These are phyloP conservation scores for Perilla frutescens DNA, from an alignment of 257 asterid species.

Conservation along the genomic window DNA sequence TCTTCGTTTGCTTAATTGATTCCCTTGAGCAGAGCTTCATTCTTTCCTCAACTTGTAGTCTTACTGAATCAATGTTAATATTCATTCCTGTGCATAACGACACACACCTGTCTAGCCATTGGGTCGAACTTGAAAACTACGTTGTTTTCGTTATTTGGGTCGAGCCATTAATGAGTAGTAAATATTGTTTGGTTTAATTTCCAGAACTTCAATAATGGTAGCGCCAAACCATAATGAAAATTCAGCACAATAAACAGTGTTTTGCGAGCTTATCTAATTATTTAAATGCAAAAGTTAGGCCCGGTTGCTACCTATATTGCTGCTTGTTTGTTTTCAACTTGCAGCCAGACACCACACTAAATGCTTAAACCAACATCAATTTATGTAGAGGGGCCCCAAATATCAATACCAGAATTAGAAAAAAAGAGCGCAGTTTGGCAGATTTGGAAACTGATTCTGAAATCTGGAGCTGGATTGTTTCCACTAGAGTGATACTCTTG, in stretches of 20 bases:
- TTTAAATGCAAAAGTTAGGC: not conserved
- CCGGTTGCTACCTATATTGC: not conserved
- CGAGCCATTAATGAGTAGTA: conserved; percentile 4
- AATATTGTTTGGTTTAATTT: not conserved
- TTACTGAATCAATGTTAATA: too few species aligned
- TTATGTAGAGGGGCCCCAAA: conserved; percentile 33
- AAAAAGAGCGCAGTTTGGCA: not conserved
- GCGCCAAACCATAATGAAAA: conserved; percentile 30
- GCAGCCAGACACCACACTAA: conserved; percentile 39
- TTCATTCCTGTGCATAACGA: not conserved
- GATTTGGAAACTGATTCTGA: not conserved
- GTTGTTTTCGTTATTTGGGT: not conserved
- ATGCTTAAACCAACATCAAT: conserved; percentile 40
- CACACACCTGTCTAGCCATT: not conserved
- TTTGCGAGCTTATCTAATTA: not conserved
- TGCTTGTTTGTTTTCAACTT: not conserved
- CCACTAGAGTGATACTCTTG: conserved; percentile 15
- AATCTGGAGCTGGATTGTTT: not conserved
- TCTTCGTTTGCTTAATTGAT: not conserved
- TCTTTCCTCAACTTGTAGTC: not conserved
- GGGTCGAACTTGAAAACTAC: not conserved
- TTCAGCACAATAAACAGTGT: not conserved
- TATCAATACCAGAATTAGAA: not conserved
- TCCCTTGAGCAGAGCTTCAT: too few species aligned
- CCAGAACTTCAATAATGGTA: conserved; percentile 20